phyloP scores from a whole-genome alignment of 2,329 filamentous ascomycete species.

The Cladophialophora psammophila region DNA sequence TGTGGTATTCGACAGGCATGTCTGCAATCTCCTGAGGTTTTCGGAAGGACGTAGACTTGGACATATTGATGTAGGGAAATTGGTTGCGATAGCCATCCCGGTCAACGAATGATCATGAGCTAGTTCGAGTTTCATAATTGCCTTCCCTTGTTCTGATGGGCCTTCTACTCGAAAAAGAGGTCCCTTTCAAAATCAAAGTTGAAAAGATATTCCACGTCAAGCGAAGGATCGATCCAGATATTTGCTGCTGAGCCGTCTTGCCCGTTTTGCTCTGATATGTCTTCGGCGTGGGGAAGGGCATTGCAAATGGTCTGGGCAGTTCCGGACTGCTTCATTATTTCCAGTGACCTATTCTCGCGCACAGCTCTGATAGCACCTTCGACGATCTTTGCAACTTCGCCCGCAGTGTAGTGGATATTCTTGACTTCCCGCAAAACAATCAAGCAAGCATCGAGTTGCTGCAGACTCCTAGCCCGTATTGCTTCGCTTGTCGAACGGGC shows the following conservation, averaged over 20 bases:
- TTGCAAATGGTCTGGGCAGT: neutral
- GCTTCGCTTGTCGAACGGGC: constrained; percentile 13
- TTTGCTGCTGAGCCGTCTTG: neutral
- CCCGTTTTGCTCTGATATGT: neutral
- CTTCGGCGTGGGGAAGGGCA: neutral
- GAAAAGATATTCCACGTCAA: neutral
- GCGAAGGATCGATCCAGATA: constrained; percentile 3
- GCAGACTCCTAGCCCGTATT: neutral
- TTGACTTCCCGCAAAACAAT: constrained; percentile 12
- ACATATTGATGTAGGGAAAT: too few species aligned
- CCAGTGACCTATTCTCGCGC: neutral
- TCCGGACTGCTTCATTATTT: neutral
- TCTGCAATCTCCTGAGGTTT: too few species aligned
- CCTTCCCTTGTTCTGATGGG: neutral
- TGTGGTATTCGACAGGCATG: too few species aligned
- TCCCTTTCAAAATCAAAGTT: neutral
- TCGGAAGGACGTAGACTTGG: too few species aligned
- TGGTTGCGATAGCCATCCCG: too few species aligned
- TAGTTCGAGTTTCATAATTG: too few species aligned
- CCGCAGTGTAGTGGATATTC: constrained; percentile 16
- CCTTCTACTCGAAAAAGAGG: neutral
- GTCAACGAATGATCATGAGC: too few species aligned
- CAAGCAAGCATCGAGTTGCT: constrained; percentile 15
- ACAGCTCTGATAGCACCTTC: neutral
- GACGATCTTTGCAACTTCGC: constrained; percentile 14